Percentiles rank a stretch among this genome's conserved stretches.
Evolutionary conservation across 2,329 filamentous ascomycete genomes (phyloP).

Genomic region (Didymella pomorum): DNA sequence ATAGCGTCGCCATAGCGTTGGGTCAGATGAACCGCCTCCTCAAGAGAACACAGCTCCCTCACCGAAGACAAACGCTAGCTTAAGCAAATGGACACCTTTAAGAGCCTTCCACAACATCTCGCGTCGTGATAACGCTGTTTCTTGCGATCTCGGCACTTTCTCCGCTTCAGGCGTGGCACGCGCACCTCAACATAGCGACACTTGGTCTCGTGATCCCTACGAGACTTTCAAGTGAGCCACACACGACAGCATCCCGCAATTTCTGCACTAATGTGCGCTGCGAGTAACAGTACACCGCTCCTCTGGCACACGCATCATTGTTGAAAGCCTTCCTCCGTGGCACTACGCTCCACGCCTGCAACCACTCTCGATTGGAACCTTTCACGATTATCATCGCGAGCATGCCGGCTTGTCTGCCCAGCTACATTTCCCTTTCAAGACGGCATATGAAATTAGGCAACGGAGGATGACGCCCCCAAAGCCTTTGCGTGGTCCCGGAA

Average conservation of each 20-base stretch:
- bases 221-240: constrained; percentile 1
- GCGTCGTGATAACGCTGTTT: neutral
- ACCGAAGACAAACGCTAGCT: neutral
- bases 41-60: constrained; percentile 15
- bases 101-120: neutral
- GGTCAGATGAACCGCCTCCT: constrained; percentile 16
- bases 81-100: neutral
- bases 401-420: constrained; percentile 39
- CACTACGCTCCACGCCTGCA: neutral
- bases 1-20: constrained; percentile 24
- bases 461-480: constrained; percentile 36
- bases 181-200: constrained; percentile 14
- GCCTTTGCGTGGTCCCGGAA: neutral
- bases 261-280: neutral
- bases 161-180: constrained; percentile 15
- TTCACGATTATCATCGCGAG: constrained; percentile 27
- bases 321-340: constrained; percentile 9
- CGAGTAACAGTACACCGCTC: neutral
- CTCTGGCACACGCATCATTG: constrained; percentile 1
- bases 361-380: constrained; percentile 4
- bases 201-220: constrained; percentile 34
- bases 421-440: constrained; percentile 29
- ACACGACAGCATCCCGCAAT: neutral
- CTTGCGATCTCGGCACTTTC: constrained; percentile 14
- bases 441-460: constrained; percentile 41